Base-by-base conservation (phyloP, 257 asterid species). In the Echium plantagineum region DNA sequence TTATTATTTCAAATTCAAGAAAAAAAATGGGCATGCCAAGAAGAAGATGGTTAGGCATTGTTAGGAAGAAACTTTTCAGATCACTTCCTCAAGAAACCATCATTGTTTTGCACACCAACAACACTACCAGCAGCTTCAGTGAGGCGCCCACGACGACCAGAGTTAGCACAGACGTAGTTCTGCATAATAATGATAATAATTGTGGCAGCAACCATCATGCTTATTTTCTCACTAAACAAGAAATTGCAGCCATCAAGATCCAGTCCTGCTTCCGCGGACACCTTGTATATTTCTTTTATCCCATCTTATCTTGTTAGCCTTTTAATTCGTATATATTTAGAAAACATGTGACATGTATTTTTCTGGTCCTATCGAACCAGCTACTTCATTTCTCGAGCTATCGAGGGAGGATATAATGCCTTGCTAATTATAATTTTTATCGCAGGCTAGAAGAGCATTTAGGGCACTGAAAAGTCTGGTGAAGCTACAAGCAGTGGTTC, bases 401-500 rank as follows among this genome's bases (percentile, higher is more conserved):
- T 31, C 8, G 9, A 31, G 38, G 38, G 38, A 38, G 48, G 15
- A 38, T 2, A 38, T 38, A 38, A 10, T 38, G 9, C 6, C 38
- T 24, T 7, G 59, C 17, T 42, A 21, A n/a, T 31, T 21, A 60
- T 59, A 35, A 21, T 53, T 5, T 42, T 12, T 8, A 20, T 17
- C 15, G 21, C 22, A 88, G 96, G 94, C 90, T 6, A 81, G 85
- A 69, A 66, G 83, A 61, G 94, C 95, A 18, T 78, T 66, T 47
- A 71, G 78, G 48, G 88, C 94, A 16, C 67, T 85, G 61, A 76
- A 74, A 63, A 79, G 94, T 83, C 77, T 88, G 52, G 87, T 85
- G 69, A 85, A 69, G 85, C 81, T 81, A 66, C 95, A 88, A 66
- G 94, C 96, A 1, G 68, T 83, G 19, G 94, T 83, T 28, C 83